These are phyloP conservation scores for Saccharomyces eubayanus DNA, from an alignment of 805 yeast genomes.

Conservation along the genomic window DNA sequence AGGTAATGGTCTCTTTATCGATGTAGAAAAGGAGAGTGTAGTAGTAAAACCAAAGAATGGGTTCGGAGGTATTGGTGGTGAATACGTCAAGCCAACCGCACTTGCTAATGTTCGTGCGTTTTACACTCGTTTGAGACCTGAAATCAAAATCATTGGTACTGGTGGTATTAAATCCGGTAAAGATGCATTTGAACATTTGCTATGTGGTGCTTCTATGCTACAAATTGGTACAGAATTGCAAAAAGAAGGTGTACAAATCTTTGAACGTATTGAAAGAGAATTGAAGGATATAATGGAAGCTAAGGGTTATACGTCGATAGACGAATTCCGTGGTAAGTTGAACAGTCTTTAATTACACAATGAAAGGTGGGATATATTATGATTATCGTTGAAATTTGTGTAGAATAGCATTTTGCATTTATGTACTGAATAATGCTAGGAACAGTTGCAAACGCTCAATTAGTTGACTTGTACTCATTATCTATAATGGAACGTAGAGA, in stretches of 20 bases:
- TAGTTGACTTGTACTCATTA: not conserved
- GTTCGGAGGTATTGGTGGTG: slow-evolving; percentile 30
- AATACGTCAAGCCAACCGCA: slow-evolving; percentile 29
- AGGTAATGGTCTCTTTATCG: slow-evolving; percentile 27
- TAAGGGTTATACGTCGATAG: slow-evolving; percentile 26
- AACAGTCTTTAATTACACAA: slow-evolving; percentile 11
- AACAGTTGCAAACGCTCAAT: not conserved
- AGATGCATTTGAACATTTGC: slow-evolving; percentile 28
- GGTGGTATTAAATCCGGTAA: slow-evolving; percentile 27
- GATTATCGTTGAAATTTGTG: not conserved
- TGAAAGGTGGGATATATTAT: not conserved
- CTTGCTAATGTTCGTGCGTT: slow-evolving; percentile 29
- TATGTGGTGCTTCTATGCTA: slow-evolving; percentile 29
- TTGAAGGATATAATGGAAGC: slow-evolving; percentile 18
- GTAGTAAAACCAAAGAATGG: slow-evolving; percentile 29
- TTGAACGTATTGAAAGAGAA: slow-evolving; percentile 20
- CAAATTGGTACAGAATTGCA: slow-evolving; percentile 27
- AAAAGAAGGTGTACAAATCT: slow-evolving; percentile 23
- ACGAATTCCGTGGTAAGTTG: slow-evolving; percentile 27
- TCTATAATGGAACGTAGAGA: not conserved
- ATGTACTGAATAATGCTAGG: not conserved
- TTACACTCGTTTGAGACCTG: slow-evolving; percentile 25
- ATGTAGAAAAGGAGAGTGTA: slow-evolving; percentile 23
- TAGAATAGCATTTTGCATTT: not conserved
- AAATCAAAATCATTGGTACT: slow-evolving; percentile 26